A percentile compares a stretch with the other conserved stretches of the same genome.
These are phyloP conservation scores for Penicillium corylophilum DNA, from an alignment of 2,329 filamentous ascomycete genomes.

Conservation along the genomic window DNA sequence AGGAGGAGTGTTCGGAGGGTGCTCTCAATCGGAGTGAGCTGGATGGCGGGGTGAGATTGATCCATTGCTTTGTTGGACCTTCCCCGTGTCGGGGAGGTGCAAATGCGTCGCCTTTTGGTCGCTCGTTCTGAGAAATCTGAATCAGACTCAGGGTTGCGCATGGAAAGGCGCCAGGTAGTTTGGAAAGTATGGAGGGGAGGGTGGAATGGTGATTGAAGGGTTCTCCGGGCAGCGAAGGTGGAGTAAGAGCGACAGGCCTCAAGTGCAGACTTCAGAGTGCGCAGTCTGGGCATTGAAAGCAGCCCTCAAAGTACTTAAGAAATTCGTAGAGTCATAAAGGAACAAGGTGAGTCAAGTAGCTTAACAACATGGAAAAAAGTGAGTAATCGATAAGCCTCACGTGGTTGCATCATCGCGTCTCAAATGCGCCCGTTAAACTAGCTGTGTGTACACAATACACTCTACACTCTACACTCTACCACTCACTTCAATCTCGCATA, in stretches of 20 bases:
- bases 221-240: conserved; percentile 13
- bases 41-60: conserved; percentile 40
- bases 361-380: background rate
- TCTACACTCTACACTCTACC: background rate
- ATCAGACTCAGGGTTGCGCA: conserved; percentile 25
- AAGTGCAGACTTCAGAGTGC: conserved; percentile 14
- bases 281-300: conserved; percentile 23
- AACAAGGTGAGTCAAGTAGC: background rate
- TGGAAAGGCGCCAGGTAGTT: conserved; percentile 21
- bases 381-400: conserved; percentile 25
- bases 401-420: conserved; percentile 25
- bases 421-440: conserved; percentile 9
- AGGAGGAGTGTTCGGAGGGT: conserved; percentile 74
- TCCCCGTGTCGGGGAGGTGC: conserved; percentile 21
- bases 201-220: conserved; percentile 11
- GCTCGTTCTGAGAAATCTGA: conserved; percentile 23
- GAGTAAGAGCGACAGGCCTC: conserved; percentile 14
- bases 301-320: conserved; percentile 12
- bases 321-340: background rate
- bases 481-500: background rate
- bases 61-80: conserved; percentile 26
- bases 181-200: conserved; percentile 8
- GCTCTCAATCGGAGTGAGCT: conserved; percentile 68
- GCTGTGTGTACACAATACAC: no score
- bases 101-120: conserved; percentile 35